Percentiles rank a stretch among this genome's conserved stretches.
phyloP scores from a whole-genome alignment of 2,329 filamentous ascomycete species.

The Thielaviopsis populi region DNA sequence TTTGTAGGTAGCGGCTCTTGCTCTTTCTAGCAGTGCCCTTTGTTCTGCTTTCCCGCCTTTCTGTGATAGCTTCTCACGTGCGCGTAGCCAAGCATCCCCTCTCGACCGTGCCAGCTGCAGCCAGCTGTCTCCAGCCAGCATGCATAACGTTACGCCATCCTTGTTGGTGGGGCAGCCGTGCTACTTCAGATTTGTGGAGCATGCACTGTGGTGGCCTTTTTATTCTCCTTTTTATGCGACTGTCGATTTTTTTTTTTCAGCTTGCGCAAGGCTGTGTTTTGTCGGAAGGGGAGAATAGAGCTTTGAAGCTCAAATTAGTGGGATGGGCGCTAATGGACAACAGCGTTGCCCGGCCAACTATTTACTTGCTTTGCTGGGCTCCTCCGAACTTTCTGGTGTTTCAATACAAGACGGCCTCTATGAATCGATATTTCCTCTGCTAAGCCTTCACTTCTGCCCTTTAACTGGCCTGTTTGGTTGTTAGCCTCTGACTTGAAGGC shows the following conservation, averaged over 20 bases:
- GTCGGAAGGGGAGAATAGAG: not conserved
- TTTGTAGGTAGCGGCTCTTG: no score
- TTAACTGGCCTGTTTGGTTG: not conserved
- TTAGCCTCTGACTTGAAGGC: not conserved
- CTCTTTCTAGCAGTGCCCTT: no score
- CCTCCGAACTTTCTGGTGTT: constrained; percentile 2
- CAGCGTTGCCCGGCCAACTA: constrained; percentile 9
- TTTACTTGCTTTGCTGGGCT: constrained; percentile 11
- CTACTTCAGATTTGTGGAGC: not conserved
- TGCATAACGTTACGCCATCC: constrained; percentile 17
- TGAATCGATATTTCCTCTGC: not conserved
- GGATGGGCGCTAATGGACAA: constrained; percentile 7
- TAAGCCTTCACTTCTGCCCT: not conserved
- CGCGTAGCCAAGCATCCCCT: no score
- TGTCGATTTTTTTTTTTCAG: not conserved
- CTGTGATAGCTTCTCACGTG: no score
- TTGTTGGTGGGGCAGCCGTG: constrained; percentile 7
- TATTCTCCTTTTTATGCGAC: not conserved
- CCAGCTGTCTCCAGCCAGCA: not conserved
- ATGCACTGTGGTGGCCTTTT: not conserved
- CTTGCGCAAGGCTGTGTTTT: constrained; percentile 3
- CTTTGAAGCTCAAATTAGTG: not conserved
- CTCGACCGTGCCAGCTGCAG: not conserved
- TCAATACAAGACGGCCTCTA: not conserved
- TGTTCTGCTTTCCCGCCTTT: no score